phyloP scores from a whole-genome alignment of 1,284 basidiomycete species.

The Mycena sp. region DNA sequence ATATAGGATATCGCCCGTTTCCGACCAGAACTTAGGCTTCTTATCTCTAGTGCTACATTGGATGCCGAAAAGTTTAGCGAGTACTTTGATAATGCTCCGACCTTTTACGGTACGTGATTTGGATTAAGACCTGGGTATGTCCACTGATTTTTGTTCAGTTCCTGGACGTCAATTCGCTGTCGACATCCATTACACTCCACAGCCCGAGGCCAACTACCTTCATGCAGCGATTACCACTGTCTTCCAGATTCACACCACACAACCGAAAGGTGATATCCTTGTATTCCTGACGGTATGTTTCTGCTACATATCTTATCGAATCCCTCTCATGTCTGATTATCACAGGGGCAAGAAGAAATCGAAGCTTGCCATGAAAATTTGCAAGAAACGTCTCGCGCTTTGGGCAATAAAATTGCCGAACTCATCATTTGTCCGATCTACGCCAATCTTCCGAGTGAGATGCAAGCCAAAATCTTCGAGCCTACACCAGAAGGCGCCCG shows the following conservation, averaged over 20 bases:
- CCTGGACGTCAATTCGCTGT: constrained; percentile 98
- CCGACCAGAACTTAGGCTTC: constrained; percentile 88
- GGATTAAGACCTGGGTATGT: background rate
- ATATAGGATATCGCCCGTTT: constrained; percentile 95
- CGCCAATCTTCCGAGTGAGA: constrained; percentile 96
- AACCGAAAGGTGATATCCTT: constrained; percentile 97
- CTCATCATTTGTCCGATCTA: constrained; percentile 98
- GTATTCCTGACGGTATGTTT: constrained; percentile 92
- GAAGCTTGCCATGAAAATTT: constrained; percentile 97
- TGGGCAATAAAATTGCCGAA: constrained; percentile 97
- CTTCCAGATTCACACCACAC: constrained; percentile 99
- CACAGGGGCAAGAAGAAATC: constrained; percentile 97
- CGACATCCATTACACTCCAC: constrained; percentile 98
- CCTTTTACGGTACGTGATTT: constrained; percentile 81
- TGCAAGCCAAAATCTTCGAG: constrained; percentile 99
- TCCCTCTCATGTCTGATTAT: constrained; percentile 13
- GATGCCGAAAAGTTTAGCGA: constrained; percentile 97
- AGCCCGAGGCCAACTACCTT: constrained; percentile 97
- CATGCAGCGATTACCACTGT: constrained; percentile 99
- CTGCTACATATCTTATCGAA: background rate
- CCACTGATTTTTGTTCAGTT: constrained; percentile 57
- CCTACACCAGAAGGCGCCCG: constrained; percentile 96
- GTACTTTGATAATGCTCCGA: constrained; percentile 94
- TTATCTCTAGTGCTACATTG: constrained; percentile 97
- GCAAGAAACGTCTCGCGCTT: constrained; percentile 92